phyloP scores from a whole-genome alignment of 768 basidiomycete species.

The Lactifluus pinguis region DNA sequence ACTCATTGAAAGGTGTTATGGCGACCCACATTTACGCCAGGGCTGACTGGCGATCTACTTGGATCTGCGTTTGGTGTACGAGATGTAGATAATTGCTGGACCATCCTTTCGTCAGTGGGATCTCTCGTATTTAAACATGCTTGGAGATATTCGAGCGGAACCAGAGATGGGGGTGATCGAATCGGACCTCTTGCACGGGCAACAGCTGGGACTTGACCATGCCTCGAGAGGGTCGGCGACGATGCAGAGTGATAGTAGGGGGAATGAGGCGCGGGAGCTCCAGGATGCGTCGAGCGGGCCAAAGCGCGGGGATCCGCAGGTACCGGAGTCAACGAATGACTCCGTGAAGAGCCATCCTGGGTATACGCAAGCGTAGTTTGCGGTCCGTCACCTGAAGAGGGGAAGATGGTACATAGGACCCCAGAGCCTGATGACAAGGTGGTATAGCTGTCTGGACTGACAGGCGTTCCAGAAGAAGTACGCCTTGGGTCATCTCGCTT shows the following conservation, averaged over 20 bases:
- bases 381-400: slow-evolving; percentile 16
- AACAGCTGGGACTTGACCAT: background rate
- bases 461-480: background rate
- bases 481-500: slow-evolving; percentile 16
- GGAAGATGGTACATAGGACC: slow-evolving; percentile 18
- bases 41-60: background rate
- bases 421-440: slow-evolving; percentile 8
- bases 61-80: slow-evolving; percentile 1
- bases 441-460: slow-evolving; percentile 10
- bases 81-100: slow-evolving; percentile 14
- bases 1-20: background rate
- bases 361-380: slow-evolving; percentile 12
- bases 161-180: slow-evolving; percentile 6
- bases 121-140: slow-evolving; percentile 5
- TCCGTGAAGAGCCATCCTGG: slow-evolving; percentile 5
- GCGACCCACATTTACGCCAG: background rate
- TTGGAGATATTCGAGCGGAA: slow-evolving; percentile 18
- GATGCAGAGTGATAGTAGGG: background rate
- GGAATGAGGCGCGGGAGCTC: background rate
- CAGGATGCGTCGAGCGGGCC: background rate
- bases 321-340: background rate
- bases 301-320: background rate
- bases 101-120: slow-evolving; percentile 10
- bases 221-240: background rate
- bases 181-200: background rate